These are phyloP conservation scores for Dichotomocladium elegans DNA, from an alignment of 371 early-diverging fungal genomes.

Conservation along the genomic window DNA sequence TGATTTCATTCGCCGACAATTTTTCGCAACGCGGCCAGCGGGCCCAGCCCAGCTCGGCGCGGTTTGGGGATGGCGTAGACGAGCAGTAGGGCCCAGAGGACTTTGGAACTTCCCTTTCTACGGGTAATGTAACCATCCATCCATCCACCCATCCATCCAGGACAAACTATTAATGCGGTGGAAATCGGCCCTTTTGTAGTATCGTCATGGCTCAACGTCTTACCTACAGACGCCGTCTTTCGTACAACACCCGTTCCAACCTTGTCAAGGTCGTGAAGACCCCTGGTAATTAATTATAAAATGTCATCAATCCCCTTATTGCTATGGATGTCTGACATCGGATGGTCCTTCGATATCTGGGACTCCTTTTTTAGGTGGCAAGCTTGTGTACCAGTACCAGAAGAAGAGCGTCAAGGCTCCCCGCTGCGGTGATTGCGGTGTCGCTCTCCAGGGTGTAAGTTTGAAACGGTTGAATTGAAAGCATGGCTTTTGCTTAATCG, in stretches of 20 bases:
- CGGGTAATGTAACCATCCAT: not conserved
- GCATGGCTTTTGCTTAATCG: not conserved
- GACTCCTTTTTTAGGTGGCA: slow-evolving; percentile 70
- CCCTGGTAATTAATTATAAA: slow-evolving; percentile 62
- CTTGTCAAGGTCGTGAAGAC: slow-evolving; percentile 95
- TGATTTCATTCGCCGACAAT: too few species aligned
- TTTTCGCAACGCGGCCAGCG: too few species aligned
- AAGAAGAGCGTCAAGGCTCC: slow-evolving; percentile 92
- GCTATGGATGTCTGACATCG: too few species aligned
- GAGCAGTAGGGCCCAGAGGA: too few species aligned
- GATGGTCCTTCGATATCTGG: too few species aligned
- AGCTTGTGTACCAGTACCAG: slow-evolving; percentile 86
- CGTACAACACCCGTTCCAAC: slow-evolving; percentile 99
- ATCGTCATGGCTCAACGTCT: slow-evolving; percentile 85
- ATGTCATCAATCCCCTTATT: not conserved
- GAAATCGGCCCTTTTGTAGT: too few species aligned
- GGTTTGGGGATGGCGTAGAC: too few species aligned
- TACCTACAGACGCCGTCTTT: slow-evolving; percentile 95
- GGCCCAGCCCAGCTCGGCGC: too few species aligned
- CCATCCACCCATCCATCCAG: not conserved
- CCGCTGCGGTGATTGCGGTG: slow-evolving; percentile 97
- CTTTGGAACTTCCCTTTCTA: not conserved
- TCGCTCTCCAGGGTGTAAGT: slow-evolving; percentile 84
- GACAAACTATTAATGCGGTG: not conserved
- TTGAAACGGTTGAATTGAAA: not conserved